Conservation (phyloP, 768 basidiomycete genomes). For the Macrolepiota albuminosa region DNA sequence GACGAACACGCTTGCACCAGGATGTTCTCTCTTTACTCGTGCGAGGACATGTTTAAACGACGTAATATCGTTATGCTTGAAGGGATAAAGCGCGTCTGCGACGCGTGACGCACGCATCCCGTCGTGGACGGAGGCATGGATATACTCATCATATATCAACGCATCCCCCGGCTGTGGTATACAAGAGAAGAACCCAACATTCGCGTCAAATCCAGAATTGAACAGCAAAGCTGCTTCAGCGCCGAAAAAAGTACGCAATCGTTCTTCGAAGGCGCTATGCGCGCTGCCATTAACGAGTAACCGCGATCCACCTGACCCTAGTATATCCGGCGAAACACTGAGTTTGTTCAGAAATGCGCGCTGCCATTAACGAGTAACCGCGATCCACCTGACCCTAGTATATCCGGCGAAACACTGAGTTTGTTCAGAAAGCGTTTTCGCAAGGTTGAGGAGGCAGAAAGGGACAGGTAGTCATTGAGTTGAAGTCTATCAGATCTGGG, state of each 20-base stretch:
- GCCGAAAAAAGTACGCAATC: slow-evolving; percentile 61
- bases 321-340: slow-evolving; percentile 44
- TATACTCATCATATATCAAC: slow-evolving; percentile 78
- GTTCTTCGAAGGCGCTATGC: slow-evolving; percentile 68
- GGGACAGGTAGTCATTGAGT: slow-evolving; percentile 90
- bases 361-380: slow-evolving; percentile 76
- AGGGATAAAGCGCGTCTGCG: slow-evolving; percentile 35
- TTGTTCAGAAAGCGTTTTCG: slow-evolving; percentile 54
- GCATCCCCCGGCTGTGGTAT: slow-evolving; percentile 76
- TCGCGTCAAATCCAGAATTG: slow-evolving; percentile 93
- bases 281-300: slow-evolving; percentile 73
- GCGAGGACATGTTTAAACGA: slow-evolving; percentile 43
- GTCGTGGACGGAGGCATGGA: slow-evolving; percentile 90
- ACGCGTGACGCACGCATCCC: slow-evolving; percentile 72
- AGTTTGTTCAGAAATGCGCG: slow-evolving; percentile 68
- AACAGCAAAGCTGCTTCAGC: slow-evolving; percentile 70
- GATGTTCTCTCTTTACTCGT: slow-evolving; percentile 32
- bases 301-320: slow-evolving; percentile 87
- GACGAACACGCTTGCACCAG: slow-evolving; percentile 59
- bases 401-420: slow-evolving; percentile 42
- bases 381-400: slow-evolving; percentile 87
- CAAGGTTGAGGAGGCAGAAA: slow-evolving; percentile 55
- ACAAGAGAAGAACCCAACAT: slow-evolving; percentile 79
- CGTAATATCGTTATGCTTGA: slow-evolving; percentile 68
- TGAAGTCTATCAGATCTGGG: slow-evolving; percentile 55